Evolutionary conservation across 495 filamentous ascomycete genomes (phyloP), one percentile per base, ranked within the genome.

Genomic region (Penicillium verhagenii): DNA sequence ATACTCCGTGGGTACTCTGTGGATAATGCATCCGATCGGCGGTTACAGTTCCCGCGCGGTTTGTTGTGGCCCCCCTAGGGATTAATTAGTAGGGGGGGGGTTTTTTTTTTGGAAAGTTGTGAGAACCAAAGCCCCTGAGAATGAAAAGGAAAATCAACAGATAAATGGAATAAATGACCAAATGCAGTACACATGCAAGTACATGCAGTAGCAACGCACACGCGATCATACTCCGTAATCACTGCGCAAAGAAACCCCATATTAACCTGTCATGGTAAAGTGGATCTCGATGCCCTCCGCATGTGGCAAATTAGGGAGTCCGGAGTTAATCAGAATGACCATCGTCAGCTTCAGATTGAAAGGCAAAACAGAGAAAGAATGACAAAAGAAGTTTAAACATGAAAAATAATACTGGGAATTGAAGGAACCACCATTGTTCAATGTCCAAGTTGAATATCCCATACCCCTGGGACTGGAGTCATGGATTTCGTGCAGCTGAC

Each of bases 401-500:
- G n/a, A n/a, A n/a, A n/a, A n/a, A n/a, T n/a, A n/a, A n/a, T n/a
- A n/a, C n/a, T n/a, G n/a, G n/a, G n/a, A 13, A 54, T n/a, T n/a
- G 50, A 40, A 20, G 40, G 2, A 11, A 49, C 20, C 44, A 24
- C 18, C 37, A 45, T 45, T 26, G 23, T 48, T 35, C n/a, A 48
- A 3, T 16, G 25, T 20, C 19, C 31, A n/a, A 44, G 14, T 13
- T 20, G 35, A 42, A 40, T 38, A 53, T n/a, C 8, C 53, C 46
- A 29, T 35, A 50, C 55, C 54, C 49, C 45, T 53, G 57, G 47
- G 24, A 26, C n/a, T n/a, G 10, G 9, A 31, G 16, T 48, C 33
- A 53, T 26, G 21, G 19, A 63, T 64, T 55, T 49, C 53, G 38
- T 56, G 56, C 54, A 65, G 59, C 53, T 55, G 54, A 47, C 49